Base-by-base conservation (phyloP, 2,329 filamentous ascomycete genomes). In the Drechslerella dactyloides region DNA sequence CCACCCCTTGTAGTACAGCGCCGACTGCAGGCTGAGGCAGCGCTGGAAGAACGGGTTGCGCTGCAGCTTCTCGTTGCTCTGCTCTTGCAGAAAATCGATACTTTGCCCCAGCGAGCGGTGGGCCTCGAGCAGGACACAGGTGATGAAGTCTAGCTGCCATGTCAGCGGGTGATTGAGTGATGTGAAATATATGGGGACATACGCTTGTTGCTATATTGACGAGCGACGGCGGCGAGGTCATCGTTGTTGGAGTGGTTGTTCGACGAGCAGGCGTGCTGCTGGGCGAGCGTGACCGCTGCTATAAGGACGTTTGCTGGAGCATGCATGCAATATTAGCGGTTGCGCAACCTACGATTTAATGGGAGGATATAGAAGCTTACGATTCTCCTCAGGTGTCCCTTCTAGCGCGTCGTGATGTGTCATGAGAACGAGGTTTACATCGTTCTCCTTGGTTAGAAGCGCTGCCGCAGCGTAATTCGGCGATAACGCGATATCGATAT, bases 11-110 rank as follows among this genome's bases (percentile, higher is more conserved):
- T 90, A 93, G 2, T 90, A 90, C 8, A 97, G 81, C 58, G 90
- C 87, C 65, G 90, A 88, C 77, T 96, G 87, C 27, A 94, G 86
- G 76, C 90, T 90, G 11, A 97, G 82, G 64, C 87, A 90, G 63
- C 90, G 84, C 70, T 91, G 89, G 51, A 97, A 84, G 37, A 87
- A 83, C 1, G 84, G 82, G 76, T 94, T 93, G 69, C 88, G 84
- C 74, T 94, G 85, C 35, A 96, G 82, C 68, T 87, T 84, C 77
- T 93, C 88, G 75, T 89, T 86, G 50, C 86, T 84, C 1, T 86
- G 82, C 70, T 96, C 90, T 54, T 90, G 85, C 0, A 91, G 89
- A 77, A 93, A 96, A 80, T 97, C 93, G 53, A 93, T 86, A 55
- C 88, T 86, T 30, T 90, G 83, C 73, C 88, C 89, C 57, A 93